Evolutionary conservation across 2,329 filamentous ascomycete genomes (phyloP).

Genomic region (Ascochyta koolunga): DNA sequence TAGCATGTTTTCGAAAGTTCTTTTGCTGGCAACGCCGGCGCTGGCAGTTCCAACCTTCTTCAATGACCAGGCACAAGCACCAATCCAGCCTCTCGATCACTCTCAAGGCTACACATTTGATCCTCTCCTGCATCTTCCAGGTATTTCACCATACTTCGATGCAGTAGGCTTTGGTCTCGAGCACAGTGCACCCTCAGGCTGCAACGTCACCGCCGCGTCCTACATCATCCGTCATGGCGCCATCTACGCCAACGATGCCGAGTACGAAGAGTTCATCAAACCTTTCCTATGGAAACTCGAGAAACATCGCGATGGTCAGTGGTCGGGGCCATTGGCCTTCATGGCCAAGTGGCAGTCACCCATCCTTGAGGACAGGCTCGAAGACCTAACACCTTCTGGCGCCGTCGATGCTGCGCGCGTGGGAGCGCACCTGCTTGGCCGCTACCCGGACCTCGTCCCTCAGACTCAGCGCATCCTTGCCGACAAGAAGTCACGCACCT

Average conservation of each 20-base stretch:
- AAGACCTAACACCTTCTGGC: constrained; percentile 37
- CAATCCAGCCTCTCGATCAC: constrained; percentile 31
- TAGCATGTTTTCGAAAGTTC: constrained; percentile 18
- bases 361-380: constrained; percentile 58
- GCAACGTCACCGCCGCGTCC: constrained; percentile 55
- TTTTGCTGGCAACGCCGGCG: constrained; percentile 28
- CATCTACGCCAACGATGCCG: constrained; percentile 58
- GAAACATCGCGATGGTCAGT: constrained; percentile 58
- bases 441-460: constrained; percentile 59
- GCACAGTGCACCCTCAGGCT: constrained; percentile 55
- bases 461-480: constrained; percentile 39
- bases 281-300: constrained; percentile 62
- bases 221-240: constrained; percentile 58
- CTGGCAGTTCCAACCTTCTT: constrained; percentile 27
- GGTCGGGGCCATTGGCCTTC: constrained; percentile 62
- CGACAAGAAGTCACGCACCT: constrained; percentile 46
- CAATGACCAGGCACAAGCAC: constrained; percentile 18
- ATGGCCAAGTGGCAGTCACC: constrained; percentile 63
- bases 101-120: constrained; percentile 52
- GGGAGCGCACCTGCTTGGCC: constrained; percentile 64
- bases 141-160: constrained; percentile 58
- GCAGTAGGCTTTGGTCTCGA: constrained; percentile 54
- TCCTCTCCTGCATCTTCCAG: constrained; percentile 56
- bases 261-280: constrained; percentile 58
- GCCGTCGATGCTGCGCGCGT: constrained; percentile 62